A percentile compares a stretch with the other conserved stretches of the same genome.
Conservation (phyloP, 1,139 yeast genomes). For the Nakaseomyces delphensis region DNA sequence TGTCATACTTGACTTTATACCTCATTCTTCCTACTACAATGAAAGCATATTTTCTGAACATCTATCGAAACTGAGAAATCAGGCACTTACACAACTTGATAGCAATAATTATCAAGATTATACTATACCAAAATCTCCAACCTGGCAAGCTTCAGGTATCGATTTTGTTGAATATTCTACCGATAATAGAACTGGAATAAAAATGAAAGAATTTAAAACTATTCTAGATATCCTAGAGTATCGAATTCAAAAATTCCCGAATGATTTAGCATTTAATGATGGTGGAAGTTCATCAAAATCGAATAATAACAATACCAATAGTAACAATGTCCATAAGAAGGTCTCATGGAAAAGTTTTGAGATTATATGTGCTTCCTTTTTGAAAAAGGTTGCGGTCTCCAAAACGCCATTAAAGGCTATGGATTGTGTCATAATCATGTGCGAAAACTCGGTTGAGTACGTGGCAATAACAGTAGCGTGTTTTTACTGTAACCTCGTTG, state of each 20-base stretch:
- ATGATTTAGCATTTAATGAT: conserved; percentile 71
- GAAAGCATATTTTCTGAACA: conserved; percentile 32
- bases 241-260: conserved; percentile 66
- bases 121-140: conserved; percentile 8
- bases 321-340: conserved; percentile 41
- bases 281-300: conserved; percentile 36
- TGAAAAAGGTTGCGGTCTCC: conserved; percentile 40
- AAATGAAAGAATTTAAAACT: conserved; percentile 62
- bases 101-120: background rate
- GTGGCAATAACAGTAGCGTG: conserved; percentile 82
- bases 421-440: conserved; percentile 68
- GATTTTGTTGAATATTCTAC: conserved; percentile 65
- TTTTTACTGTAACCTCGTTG: conserved; percentile 67
- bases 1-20: conserved; percentile 30
- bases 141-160: conserved; percentile 63
- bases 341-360: conserved; percentile 85
- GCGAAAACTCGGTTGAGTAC: conserved; percentile 81
- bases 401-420: conserved; percentile 54
- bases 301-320: conserved; percentile 15
- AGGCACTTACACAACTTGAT: conserved; percentile 17
- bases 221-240: conserved; percentile 71
- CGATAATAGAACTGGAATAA: conserved; percentile 71
- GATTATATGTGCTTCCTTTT: conserved; percentile 54
- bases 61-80: conserved; percentile 26
- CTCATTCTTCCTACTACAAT: conserved; percentile 29